These are phyloP conservation scores for Plasmopara halstedii DNA, from an alignment of 352 stramenopile species.

Conservation along the genomic window DNA sequence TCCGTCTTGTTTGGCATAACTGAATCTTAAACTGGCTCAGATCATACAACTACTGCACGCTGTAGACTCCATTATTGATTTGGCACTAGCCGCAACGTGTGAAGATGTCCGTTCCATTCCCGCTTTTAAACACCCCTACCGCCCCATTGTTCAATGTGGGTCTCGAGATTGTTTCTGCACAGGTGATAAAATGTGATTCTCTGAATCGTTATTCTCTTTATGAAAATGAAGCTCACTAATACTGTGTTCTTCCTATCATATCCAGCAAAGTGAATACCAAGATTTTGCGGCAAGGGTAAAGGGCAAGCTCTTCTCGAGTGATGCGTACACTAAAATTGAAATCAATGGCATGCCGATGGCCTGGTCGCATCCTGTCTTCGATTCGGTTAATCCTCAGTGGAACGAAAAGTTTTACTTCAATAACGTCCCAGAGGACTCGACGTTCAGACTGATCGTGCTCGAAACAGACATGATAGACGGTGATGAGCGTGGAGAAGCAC, in stretches of 20 bases:
- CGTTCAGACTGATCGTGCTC: slow-evolving; percentile 23
- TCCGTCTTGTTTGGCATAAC: too few species aligned
- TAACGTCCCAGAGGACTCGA: slow-evolving; percentile 16
- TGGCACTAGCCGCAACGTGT: too few species aligned
- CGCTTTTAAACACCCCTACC: background rate
- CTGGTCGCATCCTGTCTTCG: slow-evolving; percentile 26
- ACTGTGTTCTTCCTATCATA: slow-evolving; percentile 6
- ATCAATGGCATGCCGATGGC: slow-evolving; percentile 18
- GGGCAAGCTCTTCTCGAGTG: slow-evolving; percentile 21
- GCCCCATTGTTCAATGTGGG: slow-evolving; percentile 19
- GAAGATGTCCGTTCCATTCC: slow-evolving; percentile 5
- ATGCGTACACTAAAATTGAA: slow-evolving; percentile 24
- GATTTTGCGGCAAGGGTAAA: slow-evolving; percentile 10
- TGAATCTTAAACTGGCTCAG: too few species aligned
- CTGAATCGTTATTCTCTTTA: background rate
- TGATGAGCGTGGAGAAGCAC: slow-evolving; percentile 17
- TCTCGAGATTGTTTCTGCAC: slow-evolving; percentile 26
- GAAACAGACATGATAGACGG: slow-evolving; percentile 25
- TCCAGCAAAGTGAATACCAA: slow-evolving; percentile 19
- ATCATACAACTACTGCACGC: too few species aligned
- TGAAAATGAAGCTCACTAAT: background rate
- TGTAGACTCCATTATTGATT: too few species aligned
- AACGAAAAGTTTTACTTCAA: slow-evolving; percentile 30
- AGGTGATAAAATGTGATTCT: slow-evolving; percentile 3
- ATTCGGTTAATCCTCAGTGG: slow-evolving; percentile 22